phyloP scores from a whole-genome alignment of 768 basidiomycete species.

The Kwoniella sp. region DNA sequence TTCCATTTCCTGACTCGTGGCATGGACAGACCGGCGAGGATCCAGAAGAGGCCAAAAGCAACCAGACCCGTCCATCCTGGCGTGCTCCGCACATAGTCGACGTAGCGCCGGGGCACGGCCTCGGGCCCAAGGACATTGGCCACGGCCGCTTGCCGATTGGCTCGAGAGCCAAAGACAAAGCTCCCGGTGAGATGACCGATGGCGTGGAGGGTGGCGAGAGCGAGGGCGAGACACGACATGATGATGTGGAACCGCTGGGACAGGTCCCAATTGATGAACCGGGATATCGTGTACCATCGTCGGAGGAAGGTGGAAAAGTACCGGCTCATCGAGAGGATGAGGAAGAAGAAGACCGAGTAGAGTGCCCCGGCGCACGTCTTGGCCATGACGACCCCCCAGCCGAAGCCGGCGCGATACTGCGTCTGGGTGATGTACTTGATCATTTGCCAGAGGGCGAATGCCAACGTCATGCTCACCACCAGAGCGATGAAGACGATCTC shows the following conservation, averaged over 20 bases:
- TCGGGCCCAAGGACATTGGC: slow-evolving; percentile 8
- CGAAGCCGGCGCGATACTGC: slow-evolving; percentile 16
- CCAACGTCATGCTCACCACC: slow-evolving; percentile 8
- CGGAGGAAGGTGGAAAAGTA: slow-evolving; percentile 27
- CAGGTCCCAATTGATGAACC: slow-evolving; percentile 31
- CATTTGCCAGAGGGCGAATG: slow-evolving; percentile 21
- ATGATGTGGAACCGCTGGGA: slow-evolving; percentile 26
- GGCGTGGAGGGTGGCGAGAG: slow-evolving; percentile 22
- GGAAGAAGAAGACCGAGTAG: slow-evolving; percentile 24
- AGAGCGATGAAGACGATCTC: slow-evolving; percentile 19
- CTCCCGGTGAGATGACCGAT: slow-evolving; percentile 23
- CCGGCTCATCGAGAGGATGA: slow-evolving; percentile 22
- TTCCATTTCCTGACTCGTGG: slow-evolving; percentile 20
- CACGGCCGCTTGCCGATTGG: slow-evolving; percentile 10
- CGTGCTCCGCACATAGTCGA: slow-evolving; percentile 9
- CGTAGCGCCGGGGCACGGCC: slow-evolving; percentile 9
- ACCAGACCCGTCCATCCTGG: slow-evolving; percentile 18
- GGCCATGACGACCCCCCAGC: slow-evolving; percentile 31
- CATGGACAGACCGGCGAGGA: slow-evolving; percentile 8
- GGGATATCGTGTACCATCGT: slow-evolving; percentile 15
- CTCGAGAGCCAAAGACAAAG: slow-evolving; percentile 19
- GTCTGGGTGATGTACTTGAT: slow-evolving; percentile 20
- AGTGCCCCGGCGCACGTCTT: slow-evolving; percentile 24
- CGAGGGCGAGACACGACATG: slow-evolving; percentile 14
- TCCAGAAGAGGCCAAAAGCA: slow-evolving; percentile 22